Evolutionary conservation across 176 grass and related monocot species (phyloP).

Genomic region (Elaeis guineensis): DNA sequence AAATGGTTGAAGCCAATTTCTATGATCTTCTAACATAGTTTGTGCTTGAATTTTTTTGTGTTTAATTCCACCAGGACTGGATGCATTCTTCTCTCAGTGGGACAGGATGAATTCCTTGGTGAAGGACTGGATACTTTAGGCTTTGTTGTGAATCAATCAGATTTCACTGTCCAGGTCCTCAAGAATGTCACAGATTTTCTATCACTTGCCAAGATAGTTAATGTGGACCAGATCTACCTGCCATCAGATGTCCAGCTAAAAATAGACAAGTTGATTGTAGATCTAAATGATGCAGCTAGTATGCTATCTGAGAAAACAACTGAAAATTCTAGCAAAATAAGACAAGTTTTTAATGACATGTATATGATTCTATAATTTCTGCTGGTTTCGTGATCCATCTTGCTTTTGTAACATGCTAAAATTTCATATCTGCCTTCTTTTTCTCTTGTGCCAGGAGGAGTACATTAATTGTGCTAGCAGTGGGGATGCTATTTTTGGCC

Average conservation of each 20-base stretch:
- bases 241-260: constrained; percentile 66
- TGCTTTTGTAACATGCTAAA: too few species aligned
- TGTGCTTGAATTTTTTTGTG: not conserved
- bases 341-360: constrained; percentile 54
- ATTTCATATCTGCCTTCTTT: not conserved
- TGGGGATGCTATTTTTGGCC: constrained; percentile 56
- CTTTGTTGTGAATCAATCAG: constrained; percentile 98
- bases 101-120: constrained; percentile 53
- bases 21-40: too few species aligned
- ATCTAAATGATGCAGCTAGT: constrained; percentile 63
- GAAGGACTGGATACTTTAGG: constrained; percentile 53
- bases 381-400: too few species aligned
- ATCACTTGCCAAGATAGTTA: constrained; percentile 63
- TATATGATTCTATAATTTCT: constrained; percentile 29
- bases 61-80: constrained; percentile 38
- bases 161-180: constrained; percentile 85
- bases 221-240: constrained; percentile 70
- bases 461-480: constrained; percentile 54
- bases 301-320: constrained; percentile 59
- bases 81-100: constrained; percentile 56
- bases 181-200: constrained; percentile 89
- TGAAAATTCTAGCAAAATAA: constrained; percentile 71
- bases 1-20: too few species aligned
- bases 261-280: constrained; percentile 69
- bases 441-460: constrained; percentile 35